phyloP scores from a whole-genome alignment of 495 filamentous ascomycete genomes.

The Aspergillus cavernicola region DNA sequence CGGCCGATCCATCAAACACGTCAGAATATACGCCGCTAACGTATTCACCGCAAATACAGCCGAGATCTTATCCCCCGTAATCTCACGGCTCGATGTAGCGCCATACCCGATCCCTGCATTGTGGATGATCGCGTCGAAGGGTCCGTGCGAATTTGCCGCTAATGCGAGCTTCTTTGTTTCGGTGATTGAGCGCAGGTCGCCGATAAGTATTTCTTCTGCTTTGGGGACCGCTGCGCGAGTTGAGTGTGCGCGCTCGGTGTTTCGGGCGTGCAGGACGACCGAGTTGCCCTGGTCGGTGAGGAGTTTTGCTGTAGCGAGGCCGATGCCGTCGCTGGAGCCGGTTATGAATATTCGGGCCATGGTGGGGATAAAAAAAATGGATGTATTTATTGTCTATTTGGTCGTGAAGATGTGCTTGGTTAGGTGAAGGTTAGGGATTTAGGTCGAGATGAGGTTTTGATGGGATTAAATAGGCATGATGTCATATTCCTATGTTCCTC shows the following conservation, averaged over 20 bases:
- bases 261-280: conserved; percentile 56
- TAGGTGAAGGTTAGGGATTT: no score
- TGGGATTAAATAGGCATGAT: no score
- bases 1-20: conserved; percentile 49
- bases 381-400: no score
- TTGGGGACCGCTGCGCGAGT: conserved; percentile 43
- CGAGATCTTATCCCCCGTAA: conserved; percentile 45
- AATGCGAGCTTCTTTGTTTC: conserved; percentile 51
- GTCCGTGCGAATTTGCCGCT: conserved; percentile 44
- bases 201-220: conserved; percentile 47
- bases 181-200: conserved; percentile 47
- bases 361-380: no score
- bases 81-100: conserved; percentile 26
- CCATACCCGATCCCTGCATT: conserved; percentile 52
- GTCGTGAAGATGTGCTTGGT: no score
- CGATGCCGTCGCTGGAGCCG: conserved; percentile 46
- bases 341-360: conserved; percentile 59
- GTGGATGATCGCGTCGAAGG: conserved; percentile 56
- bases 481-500: no score
- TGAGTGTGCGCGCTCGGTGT: conserved; percentile 42
- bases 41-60: conserved; percentile 54
- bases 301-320: conserved; percentile 45
- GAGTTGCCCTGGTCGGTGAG: conserved; percentile 50
- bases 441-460: no score
- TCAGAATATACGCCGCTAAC: conserved; percentile 55